These are phyloP conservation scores for Naganishia antarctica DNA, from an alignment of 768 basidiomycete genomes.

Conservation along the genomic window DNA sequence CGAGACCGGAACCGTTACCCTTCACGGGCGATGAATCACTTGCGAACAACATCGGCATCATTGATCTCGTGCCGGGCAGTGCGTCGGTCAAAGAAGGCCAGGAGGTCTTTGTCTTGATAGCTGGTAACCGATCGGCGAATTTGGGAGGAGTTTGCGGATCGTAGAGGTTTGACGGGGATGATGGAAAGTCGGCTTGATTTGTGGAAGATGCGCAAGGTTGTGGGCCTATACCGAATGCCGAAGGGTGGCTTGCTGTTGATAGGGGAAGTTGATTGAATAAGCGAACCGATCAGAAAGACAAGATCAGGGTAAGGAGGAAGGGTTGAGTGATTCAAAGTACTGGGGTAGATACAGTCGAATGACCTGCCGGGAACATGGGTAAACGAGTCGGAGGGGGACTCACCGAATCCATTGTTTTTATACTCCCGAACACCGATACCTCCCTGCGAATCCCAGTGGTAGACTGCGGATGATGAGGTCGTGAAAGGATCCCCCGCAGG, in stretches of 20 bases:
- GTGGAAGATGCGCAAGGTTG: neutral
- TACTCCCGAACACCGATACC: neutral
- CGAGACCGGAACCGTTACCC: neutral
- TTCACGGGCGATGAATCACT: neutral
- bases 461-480: neutral
- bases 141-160: neutral
- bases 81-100: constrained; percentile 16
- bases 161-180: neutral
- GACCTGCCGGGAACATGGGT: neutral
- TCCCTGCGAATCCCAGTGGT: neutral
- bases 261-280: no score
- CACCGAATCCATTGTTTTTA: neutral
- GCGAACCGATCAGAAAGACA: no score
- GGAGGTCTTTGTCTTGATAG: neutral
- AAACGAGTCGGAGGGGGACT: neutral
- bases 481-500: constrained; percentile 11
- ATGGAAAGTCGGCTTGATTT: neutral
- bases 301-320: neutral
- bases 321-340: neutral
- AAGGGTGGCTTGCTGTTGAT: neutral
- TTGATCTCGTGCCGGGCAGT: constrained; percentile 1
- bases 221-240: neutral
- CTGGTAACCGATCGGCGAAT: no score
- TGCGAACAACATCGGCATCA: neutral
- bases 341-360: neutral